Evolutionary conservation across 805 yeast genomes (phyloP).

Genomic region (Monosporozyma yasuniensis): DNA sequence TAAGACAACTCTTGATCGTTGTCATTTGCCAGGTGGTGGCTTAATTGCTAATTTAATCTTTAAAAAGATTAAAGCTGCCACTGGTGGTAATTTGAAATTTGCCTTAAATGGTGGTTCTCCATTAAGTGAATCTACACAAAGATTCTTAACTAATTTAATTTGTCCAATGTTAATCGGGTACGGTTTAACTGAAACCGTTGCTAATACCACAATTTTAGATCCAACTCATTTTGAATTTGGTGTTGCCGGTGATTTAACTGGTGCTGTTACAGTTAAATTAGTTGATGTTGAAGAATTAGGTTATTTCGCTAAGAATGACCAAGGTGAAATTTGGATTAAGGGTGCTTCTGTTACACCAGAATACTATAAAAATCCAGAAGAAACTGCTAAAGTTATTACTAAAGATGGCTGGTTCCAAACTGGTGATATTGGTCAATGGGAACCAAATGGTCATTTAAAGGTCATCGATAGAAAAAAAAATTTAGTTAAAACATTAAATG

Average conservation of each 20-base stretch:
- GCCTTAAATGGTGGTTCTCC: conserved; percentile 92
- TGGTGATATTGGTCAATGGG: conserved; percentile 96
- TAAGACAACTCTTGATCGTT: conserved; percentile 53
- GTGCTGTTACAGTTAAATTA: conserved; percentile 78
- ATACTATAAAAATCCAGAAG: conserved; percentile 76
- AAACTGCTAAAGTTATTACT: conserved; percentile 64
- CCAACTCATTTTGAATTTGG: conserved; percentile 61
- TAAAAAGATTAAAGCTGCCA: conserved; percentile 83
- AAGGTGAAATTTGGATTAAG: conserved; percentile 81
- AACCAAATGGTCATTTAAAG: conserved; percentile 64
- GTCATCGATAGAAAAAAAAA: conserved; percentile 93
- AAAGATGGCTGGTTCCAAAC: conserved; percentile 93
- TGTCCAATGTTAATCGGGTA: conserved; percentile 90
- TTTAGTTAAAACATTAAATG: conserved; percentile 88
- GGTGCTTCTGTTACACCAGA: conserved; percentile 69
- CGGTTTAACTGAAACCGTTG: conserved; percentile 94
- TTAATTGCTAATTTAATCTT: conserved; percentile 61
- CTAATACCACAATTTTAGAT: conserved; percentile 67
- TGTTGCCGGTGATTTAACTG: conserved; percentile 74
- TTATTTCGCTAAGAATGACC: conserved; percentile 78
- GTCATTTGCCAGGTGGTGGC: conserved; percentile 65
- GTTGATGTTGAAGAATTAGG: conserved; percentile 89
- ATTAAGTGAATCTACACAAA: conserved; percentile 70
- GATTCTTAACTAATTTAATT: conserved; percentile 63
- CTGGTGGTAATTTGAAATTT: conserved; percentile 78